Evolutionary conservation across 306 rosid species (phyloP), one percentile per base, ranked within the genome.

Genomic region (Casuarina cunninghamiana): DNA sequence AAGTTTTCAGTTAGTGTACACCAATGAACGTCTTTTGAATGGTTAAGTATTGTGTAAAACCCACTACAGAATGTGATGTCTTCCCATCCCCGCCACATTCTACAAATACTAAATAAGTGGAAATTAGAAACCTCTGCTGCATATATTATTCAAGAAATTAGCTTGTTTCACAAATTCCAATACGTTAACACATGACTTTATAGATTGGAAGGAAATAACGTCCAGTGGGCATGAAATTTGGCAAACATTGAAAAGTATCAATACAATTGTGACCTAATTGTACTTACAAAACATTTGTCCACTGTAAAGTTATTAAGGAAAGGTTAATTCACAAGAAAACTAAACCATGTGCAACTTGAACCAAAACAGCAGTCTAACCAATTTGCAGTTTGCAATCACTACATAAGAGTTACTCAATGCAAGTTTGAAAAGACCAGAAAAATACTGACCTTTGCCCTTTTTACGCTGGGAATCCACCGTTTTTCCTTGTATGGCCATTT

Each of bases 391-490:
- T 38, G 26, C 65, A 58, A 35, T 35, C 21, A 38, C 65, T 26
- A 58, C 15, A 26, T 58, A 6, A 26, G 21, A 63, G 26, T 42
- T 41, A 43, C 10, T 42, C 42, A 44, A 67, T n/a, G 35, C 50
- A 17, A 5, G 71, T 17, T 21, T n/a, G 26, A 49, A 17, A 17
- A 39, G 45, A 62, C 69, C 69, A 38, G 37, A 61, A 62, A 72
- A 55, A 73, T 26, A 84, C 89, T 61, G 71, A 95, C 99, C 97
- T 93, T 89, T 96, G 80, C 96, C 91, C 84, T 90, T 96, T 90
- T 88, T 96, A 43, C 99, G 99, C 88, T 96, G 99, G 77, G 78
- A 78, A 86, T 96, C 99, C 78, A 96, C 99, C 77, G 57, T 79
- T 90, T 96, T 93, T 69, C 98, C 97, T 82, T 90, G 98, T 77